These are phyloP conservation scores for Aspergillus mulundensis DNA, from an alignment of 495 filamentous ascomycete species.

Conservation along the genomic window DNA sequence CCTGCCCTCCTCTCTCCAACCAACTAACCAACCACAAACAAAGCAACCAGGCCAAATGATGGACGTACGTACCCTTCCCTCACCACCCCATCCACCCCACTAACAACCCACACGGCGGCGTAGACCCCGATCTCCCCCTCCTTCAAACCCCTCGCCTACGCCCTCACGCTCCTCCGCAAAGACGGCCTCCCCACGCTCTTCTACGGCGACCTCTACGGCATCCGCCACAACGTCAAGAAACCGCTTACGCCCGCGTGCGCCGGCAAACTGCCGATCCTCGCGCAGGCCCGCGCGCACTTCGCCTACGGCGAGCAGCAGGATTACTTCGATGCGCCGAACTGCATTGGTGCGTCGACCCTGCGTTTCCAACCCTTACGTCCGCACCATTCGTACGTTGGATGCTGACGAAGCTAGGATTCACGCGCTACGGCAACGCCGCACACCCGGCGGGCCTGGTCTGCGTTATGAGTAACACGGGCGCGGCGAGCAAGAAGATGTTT, in stretches of 20 bases:
- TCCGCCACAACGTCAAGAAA: conserved; percentile 41
- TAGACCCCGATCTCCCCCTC: conserved; percentile 46
- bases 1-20: too few relatives aligned
- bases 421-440: conserved; percentile 14
- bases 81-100: conserved; percentile 1
- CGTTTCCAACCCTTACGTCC: too few relatives aligned
- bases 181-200: conserved; percentile 66
- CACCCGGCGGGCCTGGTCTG: conserved; percentile 12
- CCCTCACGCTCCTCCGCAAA: conserved; percentile 62
- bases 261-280: conserved; percentile 55
- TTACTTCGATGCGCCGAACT: conserved; percentile 61
- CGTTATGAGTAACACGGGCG: conserved; percentile 3
- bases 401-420: too few relatives aligned
- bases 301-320: conserved; percentile 65
- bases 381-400: too few relatives aligned
- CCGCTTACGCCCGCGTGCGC: conserved; percentile 54
- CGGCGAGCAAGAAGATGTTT: conserved; percentile 10
- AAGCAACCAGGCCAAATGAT: conserved; percentile 59
- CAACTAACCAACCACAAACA: not conserved
- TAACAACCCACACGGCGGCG: not conserved
- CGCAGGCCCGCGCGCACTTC: conserved; percentile 60
- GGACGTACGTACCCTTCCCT: conserved; percentile 30
- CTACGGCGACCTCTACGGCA: conserved; percentile 71
- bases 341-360: conserved; percentile 48
- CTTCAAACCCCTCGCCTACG: conserved; percentile 58